A percentile compares a stretch with the other conserved stretches of the same genome.
Conservation (phyloP, 352 stramenopile genomes). For the Phytophthora europaea region DNA sequence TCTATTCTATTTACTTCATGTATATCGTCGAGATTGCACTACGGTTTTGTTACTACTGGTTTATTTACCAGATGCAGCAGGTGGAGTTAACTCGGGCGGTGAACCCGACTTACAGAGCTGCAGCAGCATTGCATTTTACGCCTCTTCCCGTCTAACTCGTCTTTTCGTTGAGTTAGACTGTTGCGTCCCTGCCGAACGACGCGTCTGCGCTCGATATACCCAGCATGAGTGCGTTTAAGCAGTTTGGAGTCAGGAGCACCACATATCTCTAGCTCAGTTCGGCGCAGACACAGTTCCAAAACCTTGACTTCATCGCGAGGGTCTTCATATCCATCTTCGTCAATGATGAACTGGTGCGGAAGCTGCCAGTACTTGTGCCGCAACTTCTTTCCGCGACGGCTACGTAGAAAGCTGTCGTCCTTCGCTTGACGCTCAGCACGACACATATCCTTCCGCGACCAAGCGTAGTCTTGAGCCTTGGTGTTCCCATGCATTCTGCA, state of each 20-base stretch:
- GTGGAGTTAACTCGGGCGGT: no score
- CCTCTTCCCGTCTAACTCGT: no score
- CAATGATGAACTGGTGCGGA: neutral
- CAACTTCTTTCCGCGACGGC: neutral
- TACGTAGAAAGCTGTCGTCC: neutral
- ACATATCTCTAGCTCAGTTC: neutral
- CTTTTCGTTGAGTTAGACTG: no score
- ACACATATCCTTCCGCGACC: neutral
- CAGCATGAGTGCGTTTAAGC: neutral
- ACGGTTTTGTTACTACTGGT: no score
- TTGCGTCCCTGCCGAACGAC: no score
- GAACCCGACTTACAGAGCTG: no score
- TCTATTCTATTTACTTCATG: no score
- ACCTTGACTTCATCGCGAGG: neutral
- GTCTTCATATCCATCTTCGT: neutral
- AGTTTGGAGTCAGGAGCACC: neutral
- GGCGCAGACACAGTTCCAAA: neutral
- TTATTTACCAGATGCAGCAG: no score
- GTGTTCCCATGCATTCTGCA: neutral
- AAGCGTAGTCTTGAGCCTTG: neutral
- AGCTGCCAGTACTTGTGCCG: neutral
- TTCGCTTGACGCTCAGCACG: neutral
- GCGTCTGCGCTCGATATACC: no score
- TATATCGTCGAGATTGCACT: no score
- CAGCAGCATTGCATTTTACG: no score